Evolutionary conservation across 371 early-diverging fungal species (phyloP).

Genomic region (Mortierella sp.): DNA sequence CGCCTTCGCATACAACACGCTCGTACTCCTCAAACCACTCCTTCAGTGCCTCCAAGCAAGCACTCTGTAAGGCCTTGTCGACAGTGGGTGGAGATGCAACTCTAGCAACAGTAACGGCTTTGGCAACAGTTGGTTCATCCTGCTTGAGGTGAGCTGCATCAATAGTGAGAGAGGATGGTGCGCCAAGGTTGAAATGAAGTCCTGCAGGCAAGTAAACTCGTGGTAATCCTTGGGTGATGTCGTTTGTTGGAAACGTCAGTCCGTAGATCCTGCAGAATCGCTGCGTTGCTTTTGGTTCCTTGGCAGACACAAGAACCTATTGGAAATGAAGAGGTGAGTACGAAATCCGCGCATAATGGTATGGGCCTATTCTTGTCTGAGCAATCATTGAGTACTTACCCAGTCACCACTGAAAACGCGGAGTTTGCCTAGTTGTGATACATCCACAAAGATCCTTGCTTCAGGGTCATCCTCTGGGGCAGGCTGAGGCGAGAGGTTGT

Average conservation of each 20-base stretch:
- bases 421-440: constrained; percentile 70
- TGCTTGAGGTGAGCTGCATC: constrained; percentile 54
- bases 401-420: constrained; percentile 85
- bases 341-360: neutral
- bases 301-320: constrained; percentile 31
- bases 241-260: constrained; percentile 20
- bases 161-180: constrained; percentile 56
- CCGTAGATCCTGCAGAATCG: constrained; percentile 41
- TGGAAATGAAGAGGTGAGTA: neutral
- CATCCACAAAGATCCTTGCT: constrained; percentile 66
- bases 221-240: constrained; percentile 42
- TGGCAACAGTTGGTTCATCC: constrained; percentile 70
- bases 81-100: constrained; percentile 81
- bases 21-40: constrained; percentile 77
- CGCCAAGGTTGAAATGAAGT: constrained; percentile 71
- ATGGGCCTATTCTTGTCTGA: neutral
- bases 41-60: constrained; percentile 72
- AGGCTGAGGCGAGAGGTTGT: constrained; percentile 67
- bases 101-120: constrained; percentile 78
- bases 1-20: constrained; percentile 79
- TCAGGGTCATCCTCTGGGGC: constrained; percentile 67
- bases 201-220: constrained; percentile 67
- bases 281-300: constrained; percentile 21
- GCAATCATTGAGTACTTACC: constrained; percentile 57
- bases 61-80: constrained; percentile 75